Percentiles rank a stretch among this genome's conserved stretches.
phyloP scores from a whole-genome alignment of 768 basidiomycete genomes.

The Lactifluus pinguis region DNA sequence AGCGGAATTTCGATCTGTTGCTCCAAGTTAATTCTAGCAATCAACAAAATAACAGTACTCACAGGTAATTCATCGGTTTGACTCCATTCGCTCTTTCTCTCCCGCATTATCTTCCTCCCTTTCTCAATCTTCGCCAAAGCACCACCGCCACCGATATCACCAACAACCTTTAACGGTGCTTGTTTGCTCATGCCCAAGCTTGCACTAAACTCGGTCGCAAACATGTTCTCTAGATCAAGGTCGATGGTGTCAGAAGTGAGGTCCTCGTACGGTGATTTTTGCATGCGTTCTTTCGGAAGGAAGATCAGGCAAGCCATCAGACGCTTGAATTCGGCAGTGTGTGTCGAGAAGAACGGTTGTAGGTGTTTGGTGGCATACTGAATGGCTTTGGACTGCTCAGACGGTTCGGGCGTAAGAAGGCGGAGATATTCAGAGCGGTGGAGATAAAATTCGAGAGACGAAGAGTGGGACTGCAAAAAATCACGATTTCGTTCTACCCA shows the following conservation, averaged over 20 bases:
- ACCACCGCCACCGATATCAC: constrained; percentile 88
- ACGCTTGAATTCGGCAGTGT: constrained; percentile 56
- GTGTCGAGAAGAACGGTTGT: constrained; percentile 50
- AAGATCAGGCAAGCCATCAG: constrained; percentile 63
- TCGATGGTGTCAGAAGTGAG: constrained; percentile 65
- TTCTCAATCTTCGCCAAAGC: constrained; percentile 91
- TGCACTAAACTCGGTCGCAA: constrained; percentile 85
- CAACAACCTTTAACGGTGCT: constrained; percentile 79
- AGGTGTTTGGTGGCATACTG: constrained; percentile 66
- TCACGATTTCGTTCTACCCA: constrained; percentile 64
- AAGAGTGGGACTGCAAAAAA: constrained; percentile 62
- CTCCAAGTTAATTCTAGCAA: constrained; percentile 14
- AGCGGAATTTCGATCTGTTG: constrained; percentile 88
- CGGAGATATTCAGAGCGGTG: constrained; percentile 88
- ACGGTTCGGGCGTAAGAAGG: constrained; percentile 52
- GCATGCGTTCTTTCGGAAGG: constrained; percentile 58
- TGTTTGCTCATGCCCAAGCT: constrained; percentile 84
- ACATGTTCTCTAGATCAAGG: constrained; percentile 69
- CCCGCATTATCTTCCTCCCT: constrained; percentile 86
- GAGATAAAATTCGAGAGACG: constrained; percentile 81
- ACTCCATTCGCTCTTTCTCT: constrained; percentile 88
- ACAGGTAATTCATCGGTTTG: constrained; percentile 87
- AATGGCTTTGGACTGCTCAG: constrained; percentile 51
- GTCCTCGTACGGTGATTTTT: constrained; percentile 65
- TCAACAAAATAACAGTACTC: constrained; percentile 14